phyloP scores from a whole-genome alignment of 1,139 yeast species.

The Barnettozyma hawaiiensis region DNA sequence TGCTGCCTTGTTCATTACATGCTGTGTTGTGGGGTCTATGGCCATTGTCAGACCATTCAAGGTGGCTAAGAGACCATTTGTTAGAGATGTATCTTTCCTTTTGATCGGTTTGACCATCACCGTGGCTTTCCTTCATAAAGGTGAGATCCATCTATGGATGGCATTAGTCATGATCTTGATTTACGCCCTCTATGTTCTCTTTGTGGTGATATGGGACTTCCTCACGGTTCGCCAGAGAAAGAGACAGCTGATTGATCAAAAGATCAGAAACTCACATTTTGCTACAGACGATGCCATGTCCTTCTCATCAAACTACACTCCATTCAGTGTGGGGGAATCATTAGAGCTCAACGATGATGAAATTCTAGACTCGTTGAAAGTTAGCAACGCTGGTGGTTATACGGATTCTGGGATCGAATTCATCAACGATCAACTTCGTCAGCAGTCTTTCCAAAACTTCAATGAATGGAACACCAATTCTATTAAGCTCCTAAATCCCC shows the following conservation, averaged over 20 bases:
- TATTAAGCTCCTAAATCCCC: conserved; percentile 7
- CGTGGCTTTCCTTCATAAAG: conserved; percentile 43
- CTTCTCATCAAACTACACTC: conserved; percentile 8
- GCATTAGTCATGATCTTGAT: conserved; percentile 39
- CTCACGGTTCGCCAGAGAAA: conserved; percentile 22
- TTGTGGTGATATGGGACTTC: conserved; percentile 37
- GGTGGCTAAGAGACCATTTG: conserved; percentile 42
- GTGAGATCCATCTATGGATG: conserved; percentile 42
- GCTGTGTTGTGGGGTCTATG: conserved; percentile 76
- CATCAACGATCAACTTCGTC: conserved; percentile 15
- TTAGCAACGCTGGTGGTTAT: conserved; percentile 4
- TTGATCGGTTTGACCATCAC: conserved; percentile 35
- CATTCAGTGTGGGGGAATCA: conserved; percentile 15
- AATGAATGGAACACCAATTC: conserved; percentile 21
- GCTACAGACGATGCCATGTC: conserved; percentile 6
- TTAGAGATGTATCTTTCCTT: conserved; percentile 38
- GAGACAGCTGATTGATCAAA: conserved; percentile 21
- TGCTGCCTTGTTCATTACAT: conserved; percentile 70
- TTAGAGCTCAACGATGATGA: conserved; percentile 26
- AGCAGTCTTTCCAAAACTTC: conserved; percentile 11
- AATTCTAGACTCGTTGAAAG: conserved; percentile 21
- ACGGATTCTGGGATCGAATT: conserved; percentile 17
- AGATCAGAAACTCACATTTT: conserved; percentile 20
- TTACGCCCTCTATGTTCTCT: conserved; percentile 36
- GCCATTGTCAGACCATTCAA: conserved; percentile 64